A percentile compares a stretch with the other conserved stretches of the same genome.
Evolutionary conservation across 163 green algal genomes (phyloP).

Genomic region (Coccomyxa subellipsoidea): DNA sequence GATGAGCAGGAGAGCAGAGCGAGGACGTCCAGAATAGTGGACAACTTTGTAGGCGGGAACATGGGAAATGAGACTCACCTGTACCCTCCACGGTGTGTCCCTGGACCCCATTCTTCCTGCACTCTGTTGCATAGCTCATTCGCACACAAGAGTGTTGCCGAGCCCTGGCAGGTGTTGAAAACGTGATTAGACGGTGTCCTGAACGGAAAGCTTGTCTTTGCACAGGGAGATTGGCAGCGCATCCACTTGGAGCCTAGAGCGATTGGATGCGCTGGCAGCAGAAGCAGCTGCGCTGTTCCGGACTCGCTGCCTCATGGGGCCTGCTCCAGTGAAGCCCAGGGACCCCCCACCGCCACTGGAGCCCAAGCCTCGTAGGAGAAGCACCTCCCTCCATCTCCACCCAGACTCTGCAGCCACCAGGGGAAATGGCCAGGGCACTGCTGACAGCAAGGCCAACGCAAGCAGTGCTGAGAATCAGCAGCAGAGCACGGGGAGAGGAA

Average conservation of each 20-base stretch:
- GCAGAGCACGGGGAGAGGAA: not conserved
- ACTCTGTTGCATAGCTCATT: too few species aligned
- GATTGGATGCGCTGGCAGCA: slow-evolving; percentile 52
- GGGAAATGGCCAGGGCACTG: too few species aligned
- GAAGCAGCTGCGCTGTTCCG: slow-evolving; percentile 23
- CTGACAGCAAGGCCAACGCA: too few species aligned
- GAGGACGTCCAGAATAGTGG: not conserved
- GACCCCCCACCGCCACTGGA: not conserved
- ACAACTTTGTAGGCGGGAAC: slow-evolving; percentile 16
- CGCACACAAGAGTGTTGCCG: too few species aligned
- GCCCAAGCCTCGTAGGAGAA: slow-evolving; percentile 6
- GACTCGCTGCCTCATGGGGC: not conserved
- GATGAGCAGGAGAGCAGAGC: slow-evolving; percentile 8
- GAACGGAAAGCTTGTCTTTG: too few species aligned
- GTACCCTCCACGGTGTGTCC: not conserved
- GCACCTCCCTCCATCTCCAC: not conserved
- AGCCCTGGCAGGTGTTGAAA: too few species aligned
- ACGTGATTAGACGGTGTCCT: too few species aligned
- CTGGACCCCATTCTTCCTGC: too few species aligned
- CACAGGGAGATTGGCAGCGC: slow-evolving; percentile 27
- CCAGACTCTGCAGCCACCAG: not conserved
- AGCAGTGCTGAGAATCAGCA: not conserved
- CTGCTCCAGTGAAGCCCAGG: not conserved
- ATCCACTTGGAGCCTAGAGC: slow-evolving; percentile 51
- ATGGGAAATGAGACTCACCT: slow-evolving; percentile 21